Percentiles rank a stretch among this genome's conserved stretches.
These are phyloP conservation scores for Pachysandra terminalis DNA, from an alignment of 164 flowering plant species.

Conservation along the genomic window DNA sequence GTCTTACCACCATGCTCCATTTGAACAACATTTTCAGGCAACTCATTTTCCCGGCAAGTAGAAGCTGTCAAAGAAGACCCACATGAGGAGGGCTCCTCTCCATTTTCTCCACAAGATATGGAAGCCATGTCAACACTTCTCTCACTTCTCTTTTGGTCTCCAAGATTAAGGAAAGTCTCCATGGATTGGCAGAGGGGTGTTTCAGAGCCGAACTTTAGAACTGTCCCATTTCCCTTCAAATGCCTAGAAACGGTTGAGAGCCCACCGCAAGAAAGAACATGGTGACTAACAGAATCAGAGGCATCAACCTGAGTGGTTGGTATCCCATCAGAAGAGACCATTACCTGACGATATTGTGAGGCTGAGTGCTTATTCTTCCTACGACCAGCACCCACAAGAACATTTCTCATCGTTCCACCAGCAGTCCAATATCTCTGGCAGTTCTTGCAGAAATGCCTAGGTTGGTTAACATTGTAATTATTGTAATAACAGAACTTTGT, in stretches of 20 bases:
- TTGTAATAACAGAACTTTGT: slow-evolving; percentile 58
- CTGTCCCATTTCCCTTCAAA: slow-evolving; percentile 29
- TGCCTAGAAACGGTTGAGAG: slow-evolving; percentile 19
- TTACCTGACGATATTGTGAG: slow-evolving; percentile 29
- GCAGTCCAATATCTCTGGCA: slow-evolving; percentile 65
- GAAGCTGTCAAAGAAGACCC: slow-evolving; percentile 26
- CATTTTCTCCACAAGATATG: slow-evolving; percentile 16
- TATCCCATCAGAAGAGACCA: slow-evolving; percentile 32
- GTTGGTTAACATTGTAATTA: slow-evolving; percentile 56
- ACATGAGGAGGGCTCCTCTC: slow-evolving; percentile 29
- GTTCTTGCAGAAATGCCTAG: slow-evolving; percentile 48
- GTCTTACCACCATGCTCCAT: slow-evolving; percentile 17
- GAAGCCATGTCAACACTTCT: slow-evolving; percentile 14
- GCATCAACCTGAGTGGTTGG: slow-evolving; percentile 25
- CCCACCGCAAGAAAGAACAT: slow-evolving; percentile 21
- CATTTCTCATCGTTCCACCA: slow-evolving; percentile 53
- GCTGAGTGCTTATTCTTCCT: slow-evolving; percentile 47
- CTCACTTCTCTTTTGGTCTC: slow-evolving; percentile 32
- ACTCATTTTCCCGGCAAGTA: slow-evolving; percentile 19
- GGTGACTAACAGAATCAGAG: slow-evolving; percentile 24
- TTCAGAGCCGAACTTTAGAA: slow-evolving; percentile 42
- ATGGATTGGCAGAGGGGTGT: slow-evolving; percentile 43
- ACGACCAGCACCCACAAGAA: slow-evolving; percentile 50
- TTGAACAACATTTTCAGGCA: slow-evolving; percentile 11
- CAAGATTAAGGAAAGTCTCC: slow-evolving; percentile 33